Conservation (phyloP, 83 land plant genomes). For the Picea abies region DNA sequence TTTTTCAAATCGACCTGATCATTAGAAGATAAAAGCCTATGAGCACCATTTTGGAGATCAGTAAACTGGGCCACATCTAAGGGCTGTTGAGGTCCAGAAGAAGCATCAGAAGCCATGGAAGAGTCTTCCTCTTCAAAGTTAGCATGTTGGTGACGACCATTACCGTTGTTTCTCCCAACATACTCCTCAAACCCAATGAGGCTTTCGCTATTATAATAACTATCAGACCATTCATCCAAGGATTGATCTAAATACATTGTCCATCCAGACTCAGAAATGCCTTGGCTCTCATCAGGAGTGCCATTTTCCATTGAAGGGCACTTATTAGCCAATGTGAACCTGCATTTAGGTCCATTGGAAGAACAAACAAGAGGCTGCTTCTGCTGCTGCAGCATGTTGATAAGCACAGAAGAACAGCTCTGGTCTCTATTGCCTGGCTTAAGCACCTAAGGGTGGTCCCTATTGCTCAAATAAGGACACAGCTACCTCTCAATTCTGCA, state of each 20-base stretch:
- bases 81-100: constrained; percentile 15
- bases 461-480: neutral
- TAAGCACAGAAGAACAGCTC: neutral
- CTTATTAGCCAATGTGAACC: neutral
- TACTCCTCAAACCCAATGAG: neutral
- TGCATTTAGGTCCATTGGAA: neutral
- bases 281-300: neutral
- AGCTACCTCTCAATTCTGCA: neutral
- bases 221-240: neutral
- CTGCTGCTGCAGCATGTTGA: neutral
- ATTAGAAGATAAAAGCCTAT: neutral
- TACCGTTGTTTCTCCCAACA: neutral
- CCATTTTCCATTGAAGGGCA: constrained; percentile 1
- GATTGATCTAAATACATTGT: constrained; percentile 16
- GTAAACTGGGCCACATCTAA: neutral
- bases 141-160: neutral
- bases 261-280: constrained; percentile 11
- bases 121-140: constrained; percentile 3
- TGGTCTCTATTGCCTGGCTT: neutral
- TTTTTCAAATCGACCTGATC: neutral
- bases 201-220: neutral
- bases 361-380: too few species aligned
- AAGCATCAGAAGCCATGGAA: constrained; percentile 16
- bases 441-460: too few species aligned
- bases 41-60: neutral